Percentiles rank a stretch among this genome's conserved stretches.
Evolutionary conservation across 768 basidiomycete genomes (phyloP).

Genomic region (Auricularia auricula-judae): DNA sequence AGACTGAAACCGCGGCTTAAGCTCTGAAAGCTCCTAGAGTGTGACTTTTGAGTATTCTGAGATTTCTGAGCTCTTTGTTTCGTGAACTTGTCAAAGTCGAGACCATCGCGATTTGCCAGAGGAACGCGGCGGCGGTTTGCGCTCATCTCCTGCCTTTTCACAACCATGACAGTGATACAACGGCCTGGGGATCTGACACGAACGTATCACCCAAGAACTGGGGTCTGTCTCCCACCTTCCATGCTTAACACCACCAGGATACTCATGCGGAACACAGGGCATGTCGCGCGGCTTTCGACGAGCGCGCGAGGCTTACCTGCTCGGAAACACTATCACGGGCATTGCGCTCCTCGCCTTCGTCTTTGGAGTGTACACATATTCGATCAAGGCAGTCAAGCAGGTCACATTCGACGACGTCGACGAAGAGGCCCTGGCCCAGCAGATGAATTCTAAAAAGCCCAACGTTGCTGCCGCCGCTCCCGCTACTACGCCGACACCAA

Average conservation of each 20-base stretch:
- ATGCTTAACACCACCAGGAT: neutral
- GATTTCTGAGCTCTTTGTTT: no score
- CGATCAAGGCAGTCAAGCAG: constrained; percentile 88
- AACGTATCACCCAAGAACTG: constrained; percentile 17
- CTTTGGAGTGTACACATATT: constrained; percentile 80
- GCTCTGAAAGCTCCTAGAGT: no score
- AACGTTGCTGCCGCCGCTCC: neutral
- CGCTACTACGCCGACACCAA: neutral
- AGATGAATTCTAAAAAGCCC: neutral
- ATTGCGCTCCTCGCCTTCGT: constrained; percentile 59
- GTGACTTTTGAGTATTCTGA: no score
- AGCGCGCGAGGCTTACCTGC: constrained; percentile 73
- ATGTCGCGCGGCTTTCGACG: constrained; percentile 85
- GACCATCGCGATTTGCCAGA: no score
- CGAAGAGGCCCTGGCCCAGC: constrained; percentile 51
- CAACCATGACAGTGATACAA: neutral
- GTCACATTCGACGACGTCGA: constrained; percentile 85
- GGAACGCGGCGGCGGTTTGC: no score
- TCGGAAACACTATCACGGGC: constrained; percentile 74
- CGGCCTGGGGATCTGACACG: neutral
- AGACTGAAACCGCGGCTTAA: no score
- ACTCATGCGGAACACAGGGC: constrained; percentile 28
- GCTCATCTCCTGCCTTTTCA: neutral
- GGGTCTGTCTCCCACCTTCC: no score
- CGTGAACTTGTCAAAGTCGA: no score